Conservation (phyloP, 495 filamentous ascomycete genomes). For the Lentithecium fluviatile region DNA sequence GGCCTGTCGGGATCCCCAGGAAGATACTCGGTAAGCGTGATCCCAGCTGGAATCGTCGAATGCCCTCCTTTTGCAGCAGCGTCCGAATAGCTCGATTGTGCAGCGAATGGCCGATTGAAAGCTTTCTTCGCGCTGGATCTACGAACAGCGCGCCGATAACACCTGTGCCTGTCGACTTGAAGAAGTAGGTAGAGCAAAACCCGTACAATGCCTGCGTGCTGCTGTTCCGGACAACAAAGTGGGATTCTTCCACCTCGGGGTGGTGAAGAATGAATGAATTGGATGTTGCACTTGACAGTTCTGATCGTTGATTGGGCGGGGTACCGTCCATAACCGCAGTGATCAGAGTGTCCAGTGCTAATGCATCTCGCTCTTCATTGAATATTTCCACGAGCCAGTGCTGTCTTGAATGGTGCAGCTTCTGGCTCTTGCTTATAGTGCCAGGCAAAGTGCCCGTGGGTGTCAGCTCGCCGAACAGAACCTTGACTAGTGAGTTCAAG, state of each 20-base stretch:
- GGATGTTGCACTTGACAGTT: constrained; percentile 66
- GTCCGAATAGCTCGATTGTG: constrained; percentile 76
- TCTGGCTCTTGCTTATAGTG: constrained; percentile 77
- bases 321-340: constrained; percentile 60
- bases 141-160: constrained; percentile 82
- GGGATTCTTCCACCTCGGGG: constrained; percentile 67
- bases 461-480: constrained; percentile 72
- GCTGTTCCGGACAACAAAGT: constrained; percentile 89
- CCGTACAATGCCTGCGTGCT: constrained; percentile 84
- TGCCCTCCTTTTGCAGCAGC: constrained; percentile 63
- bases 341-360: constrained; percentile 67
- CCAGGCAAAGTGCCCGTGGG: constrained; percentile 75
- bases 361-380: constrained; percentile 70
- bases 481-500: constrained; percentile 75
- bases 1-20: constrained; percentile 66
- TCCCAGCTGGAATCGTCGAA: constrained; percentile 76
- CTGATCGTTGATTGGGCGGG: constrained; percentile 56
- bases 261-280: constrained; percentile 69
- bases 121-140: constrained; percentile 75
- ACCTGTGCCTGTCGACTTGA: constrained; percentile 64
- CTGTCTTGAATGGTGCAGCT: constrained; percentile 74
- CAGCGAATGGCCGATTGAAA: constrained; percentile 82
- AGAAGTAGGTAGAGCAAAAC: constrained; percentile 83
- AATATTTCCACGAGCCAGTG: constrained; percentile 88
- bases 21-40: constrained; percentile 75